Base-by-base conservation (phyloP, 495 filamentous ascomycete genomes). In the Aspergillus olivimuriae region DNA sequence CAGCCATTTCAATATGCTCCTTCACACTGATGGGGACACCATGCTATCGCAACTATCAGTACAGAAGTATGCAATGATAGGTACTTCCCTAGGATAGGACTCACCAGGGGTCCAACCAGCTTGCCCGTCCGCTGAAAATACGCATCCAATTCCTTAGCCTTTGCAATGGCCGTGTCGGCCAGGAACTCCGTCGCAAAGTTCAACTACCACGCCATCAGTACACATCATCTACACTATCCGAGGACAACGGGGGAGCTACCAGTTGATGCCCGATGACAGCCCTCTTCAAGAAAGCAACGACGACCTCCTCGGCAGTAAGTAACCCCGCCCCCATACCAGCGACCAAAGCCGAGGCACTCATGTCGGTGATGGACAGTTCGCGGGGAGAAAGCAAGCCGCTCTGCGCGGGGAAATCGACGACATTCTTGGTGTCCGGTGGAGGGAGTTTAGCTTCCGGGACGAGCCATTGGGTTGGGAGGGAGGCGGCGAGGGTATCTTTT, bases 151-250 rank as follows among this genome's bases (percentile, higher is more conserved):
- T 72, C 61, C 23, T 63, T 68, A 4, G 82, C 84, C 11, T 75
- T 65, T n/a, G 65, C 56, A 15, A 86, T 65, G 2, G 83, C 84
- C 24, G 68, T 59, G 10, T 78, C 73, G 37, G 83, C 82, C 51
- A 84, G 68, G 39, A 82, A 81, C 44, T 89, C 84, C 3, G 77
- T 81, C 3, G 83, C 70, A 45, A 83, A 86, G 52, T 84, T 81
- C 43, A 70, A 65, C 66, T 72, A 18, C 34, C n/a, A n/a, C n/a
- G n/a, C n/a, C n/a, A n/a, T n/a, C n/a, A n/a, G n/a, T n/a, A n/a
- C n/a, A n/a, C n/a, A n/a, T n/a, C n/a, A n/a, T n/a, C 32, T 12
- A 10, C 15, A 1, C 15, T 1, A 8, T 16, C 19, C 4, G 17
- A 2, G 6, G 8, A 3, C 16, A 14, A n/a, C 1, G 6, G 12